phyloP scores from a whole-genome alignment of 2,329 filamentous ascomycete genomes.

The Fusarium bactridioides region DNA sequence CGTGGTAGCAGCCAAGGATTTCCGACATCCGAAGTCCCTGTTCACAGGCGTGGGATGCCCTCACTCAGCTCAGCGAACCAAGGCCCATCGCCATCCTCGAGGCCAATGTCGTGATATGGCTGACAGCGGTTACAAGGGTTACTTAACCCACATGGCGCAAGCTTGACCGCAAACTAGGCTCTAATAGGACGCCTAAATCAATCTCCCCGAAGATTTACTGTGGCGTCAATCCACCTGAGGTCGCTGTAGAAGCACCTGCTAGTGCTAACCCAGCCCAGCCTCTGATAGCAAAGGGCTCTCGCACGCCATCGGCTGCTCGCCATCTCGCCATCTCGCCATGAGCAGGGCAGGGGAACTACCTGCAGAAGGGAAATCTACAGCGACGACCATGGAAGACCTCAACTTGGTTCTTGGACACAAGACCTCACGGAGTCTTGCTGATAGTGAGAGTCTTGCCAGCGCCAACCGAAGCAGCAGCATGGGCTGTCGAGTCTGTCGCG shows the following conservation, averaged over 20 bases:
- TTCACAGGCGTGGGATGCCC: conserved; percentile 12
- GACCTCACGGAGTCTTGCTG: conserved; percentile 22
- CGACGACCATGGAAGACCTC: conserved; percentile 22
- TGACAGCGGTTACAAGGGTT: conserved; percentile 30
- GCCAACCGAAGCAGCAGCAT: conserved; percentile 40
- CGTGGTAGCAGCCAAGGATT: background rate
- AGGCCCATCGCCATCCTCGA: conserved; percentile 33
- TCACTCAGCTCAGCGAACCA: background rate
- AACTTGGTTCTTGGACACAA: conserved; percentile 22
- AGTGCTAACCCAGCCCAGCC: conserved; percentile 21
- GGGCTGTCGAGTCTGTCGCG: conserved; percentile 53
- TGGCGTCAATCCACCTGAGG: conserved; percentile 25
- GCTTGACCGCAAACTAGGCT: conserved; percentile 19
- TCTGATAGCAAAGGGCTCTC: conserved; percentile 37
- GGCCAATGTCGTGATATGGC: conserved; percentile 39
- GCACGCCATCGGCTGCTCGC: conserved; percentile 44
- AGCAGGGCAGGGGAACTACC: conserved; percentile 25
- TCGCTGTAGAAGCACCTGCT: background rate
- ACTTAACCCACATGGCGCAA: conserved; percentile 35
- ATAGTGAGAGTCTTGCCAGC: conserved; percentile 20
- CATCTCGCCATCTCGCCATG: conserved; percentile 41
- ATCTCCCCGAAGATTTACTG: conserved; percentile 26
- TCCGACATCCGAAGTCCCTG: conserved; percentile 32
- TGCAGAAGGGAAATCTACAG: background rate
- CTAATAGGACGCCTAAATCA: conserved; percentile 11